Evolutionary conservation across 2,329 filamentous ascomycete species (phyloP).

Genomic region (Neophaeococcomyces mojaviensis): DNA sequence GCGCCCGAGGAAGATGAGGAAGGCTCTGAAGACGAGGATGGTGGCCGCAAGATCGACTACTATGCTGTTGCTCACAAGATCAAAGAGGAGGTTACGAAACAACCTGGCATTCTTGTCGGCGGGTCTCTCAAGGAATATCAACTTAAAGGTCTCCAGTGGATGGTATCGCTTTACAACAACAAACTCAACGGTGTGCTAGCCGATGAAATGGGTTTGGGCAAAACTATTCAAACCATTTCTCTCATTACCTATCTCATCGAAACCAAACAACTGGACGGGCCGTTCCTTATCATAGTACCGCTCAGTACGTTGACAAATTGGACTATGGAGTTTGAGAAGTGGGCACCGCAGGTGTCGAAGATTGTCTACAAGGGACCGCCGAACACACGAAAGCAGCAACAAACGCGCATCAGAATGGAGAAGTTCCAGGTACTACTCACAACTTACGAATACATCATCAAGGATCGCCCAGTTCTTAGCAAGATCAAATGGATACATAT

Average conservation of each 20-base stretch:
- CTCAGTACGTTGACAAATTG: conserved; percentile 96
- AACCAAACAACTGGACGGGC: conserved; percentile 82
- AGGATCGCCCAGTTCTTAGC: conserved; percentile 86
- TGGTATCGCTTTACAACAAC: conserved; percentile 99
- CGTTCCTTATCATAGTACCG: conserved; percentile 93
- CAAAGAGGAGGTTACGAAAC: conserved; percentile 80
- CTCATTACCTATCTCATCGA: conserved; percentile 96
- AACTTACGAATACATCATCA: conserved; percentile 99
- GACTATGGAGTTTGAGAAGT: conserved; percentile 98
- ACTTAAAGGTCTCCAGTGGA: conserved; percentile 97
- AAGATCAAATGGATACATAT: conserved; percentile 99
- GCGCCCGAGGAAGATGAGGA: conserved; percentile 57
- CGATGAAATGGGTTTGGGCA: conserved; percentile 99
- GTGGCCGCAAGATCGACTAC: conserved; percentile 84
- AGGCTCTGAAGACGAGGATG: conserved; percentile 60
- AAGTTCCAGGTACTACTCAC: conserved; percentile 94
- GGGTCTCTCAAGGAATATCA: conserved; percentile 96
- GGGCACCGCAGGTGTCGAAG: conserved; percentile 78
- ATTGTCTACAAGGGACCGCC: conserved; percentile 98
- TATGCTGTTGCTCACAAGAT: conserved; percentile 95
- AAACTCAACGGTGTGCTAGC: conserved; percentile 98
- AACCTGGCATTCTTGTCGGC: conserved; percentile 81
- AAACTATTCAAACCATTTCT: conserved; percentile 98
- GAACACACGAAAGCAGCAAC: conserved; percentile 75
- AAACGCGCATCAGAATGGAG: conserved; percentile 88